Base-by-base conservation (phyloP, 805 yeast genomes). In the Kazachstania taianensis region DNA sequence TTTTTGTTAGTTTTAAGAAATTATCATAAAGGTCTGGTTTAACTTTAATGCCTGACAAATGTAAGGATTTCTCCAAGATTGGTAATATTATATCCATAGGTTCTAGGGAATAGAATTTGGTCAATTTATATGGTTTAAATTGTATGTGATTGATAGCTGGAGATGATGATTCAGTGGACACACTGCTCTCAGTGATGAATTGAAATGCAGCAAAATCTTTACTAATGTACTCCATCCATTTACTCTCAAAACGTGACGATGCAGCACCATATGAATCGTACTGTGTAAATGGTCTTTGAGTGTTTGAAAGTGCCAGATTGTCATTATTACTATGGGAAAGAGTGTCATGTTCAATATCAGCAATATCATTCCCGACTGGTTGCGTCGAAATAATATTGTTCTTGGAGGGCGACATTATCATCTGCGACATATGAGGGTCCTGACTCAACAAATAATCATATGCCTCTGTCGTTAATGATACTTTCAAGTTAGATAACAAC, bases 381-480 rank as follows among this genome's bases (percentile, higher is more conserved):
- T 74, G 79, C 3, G 79, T 65, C 5, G 67, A 59, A 30, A 45
- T 35, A 14, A 36, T 16, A 30, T 28, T 28, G 10, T 20, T 29
- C 12, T 12, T 9, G 16, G 29, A 24, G 13, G 22, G 29, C 15
- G 25, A 10, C 20, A 15, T 12, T 16, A 20, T 19, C 8, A 30
- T 29, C 10, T 38, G 37, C 2, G 46, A 38, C 23, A 39, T 27
- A 26, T 17, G 24, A 2, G 28, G 20, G 19, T 45, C 49, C 22
- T 48, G 57, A 1, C 57, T 53, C 32, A 34, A 23, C n/a, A 46
- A 52, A 30, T 34, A 35, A 14, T 49, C 33, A 33, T 63, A 63
- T 14, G 67, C 70, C 7, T 66, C 69, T 44, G 72, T 77, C n/a
- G 68, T 60, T 30, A 75, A 47, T 7, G 72, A 73, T 30, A 78